These are phyloP conservation scores for Cyberlindnera samutprakarnensis DNA, from an alignment of 805 yeast species.

Conservation along the genomic window DNA sequence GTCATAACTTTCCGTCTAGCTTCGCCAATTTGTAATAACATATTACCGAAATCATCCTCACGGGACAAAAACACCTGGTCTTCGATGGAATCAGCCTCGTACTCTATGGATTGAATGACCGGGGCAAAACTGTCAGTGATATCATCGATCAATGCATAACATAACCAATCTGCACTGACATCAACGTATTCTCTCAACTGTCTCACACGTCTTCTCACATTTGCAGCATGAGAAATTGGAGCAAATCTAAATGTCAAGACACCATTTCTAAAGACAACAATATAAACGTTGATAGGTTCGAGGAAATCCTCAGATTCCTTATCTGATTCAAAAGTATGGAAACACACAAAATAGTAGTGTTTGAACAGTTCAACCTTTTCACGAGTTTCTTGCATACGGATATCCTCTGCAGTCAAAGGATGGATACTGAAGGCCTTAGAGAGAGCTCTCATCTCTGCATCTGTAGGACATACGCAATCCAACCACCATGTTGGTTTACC, in stretches of 20 bases:
- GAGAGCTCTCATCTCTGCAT: conserved; percentile 84
- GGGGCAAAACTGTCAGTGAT: conserved; percentile 83
- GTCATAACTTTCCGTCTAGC: conserved; percentile 91
- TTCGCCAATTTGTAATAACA: conserved; percentile 82
- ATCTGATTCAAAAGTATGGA: conserved; percentile 92
- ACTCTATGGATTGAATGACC: conserved; percentile 66
- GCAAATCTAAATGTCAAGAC: conserved; percentile 90
- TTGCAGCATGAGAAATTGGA: conserved; percentile 91
- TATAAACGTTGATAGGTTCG: conserved; percentile 74
- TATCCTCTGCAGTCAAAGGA: conserved; percentile 97
- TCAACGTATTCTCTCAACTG: conserved; percentile 71
- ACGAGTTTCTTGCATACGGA: conserved; percentile 91
- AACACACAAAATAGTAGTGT: conserved; percentile 88
- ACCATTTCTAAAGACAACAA: conserved; percentile 85
- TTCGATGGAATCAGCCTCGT: conserved; percentile 76
- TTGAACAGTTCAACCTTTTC: conserved; percentile 93
- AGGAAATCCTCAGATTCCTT: conserved; percentile 73
- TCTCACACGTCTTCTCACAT: conserved; percentile 75
- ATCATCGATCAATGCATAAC: conserved; percentile 77
- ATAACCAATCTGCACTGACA: conserved; percentile 75
- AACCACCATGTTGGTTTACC: conserved; percentile 92
- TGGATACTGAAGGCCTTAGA: conserved; percentile 95
- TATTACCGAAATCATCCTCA: conserved; percentile 63
- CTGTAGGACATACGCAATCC: conserved; percentile 91
- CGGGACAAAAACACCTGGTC: conserved; percentile 76